Conservation (phyloP, 306 rosid genomes). For the Cucurbita maxima region DNA sequence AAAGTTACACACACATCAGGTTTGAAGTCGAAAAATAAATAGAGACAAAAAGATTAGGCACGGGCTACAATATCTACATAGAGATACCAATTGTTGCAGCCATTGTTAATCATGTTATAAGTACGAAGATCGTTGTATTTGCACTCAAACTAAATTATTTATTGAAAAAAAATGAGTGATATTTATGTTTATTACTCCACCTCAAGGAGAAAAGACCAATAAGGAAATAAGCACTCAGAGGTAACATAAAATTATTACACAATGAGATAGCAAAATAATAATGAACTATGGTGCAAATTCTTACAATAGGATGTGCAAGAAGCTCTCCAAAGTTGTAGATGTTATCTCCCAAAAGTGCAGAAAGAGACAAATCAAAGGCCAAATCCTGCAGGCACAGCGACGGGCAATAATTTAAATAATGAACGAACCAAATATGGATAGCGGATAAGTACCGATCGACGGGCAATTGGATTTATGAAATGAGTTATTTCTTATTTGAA, state of each 20-base stretch:
- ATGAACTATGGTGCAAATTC: conserved; percentile 12
- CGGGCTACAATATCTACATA: background rate
- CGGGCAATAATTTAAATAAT: background rate
- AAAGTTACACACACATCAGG: conserved; percentile 1
- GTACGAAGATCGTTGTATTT: background rate
- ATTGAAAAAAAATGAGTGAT: background rate
- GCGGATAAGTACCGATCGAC: background rate
- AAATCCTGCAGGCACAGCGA: conserved; percentile 46
- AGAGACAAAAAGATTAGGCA: background rate
- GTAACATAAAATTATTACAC: background rate
- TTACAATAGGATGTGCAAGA: conserved; percentile 95
- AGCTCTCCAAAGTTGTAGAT: conserved; percentile 98
- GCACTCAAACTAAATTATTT: background rate
- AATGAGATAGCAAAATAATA: background rate
- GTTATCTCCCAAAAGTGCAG: conserved; percentile 94
- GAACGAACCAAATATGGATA: background rate
- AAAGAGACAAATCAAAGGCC: conserved; percentile 92
- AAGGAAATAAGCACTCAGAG: background rate
- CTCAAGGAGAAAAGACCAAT: background rate
- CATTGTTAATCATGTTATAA: background rate
- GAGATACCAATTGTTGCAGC: background rate
- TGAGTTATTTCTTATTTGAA: background rate
- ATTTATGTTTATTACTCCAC: background rate
- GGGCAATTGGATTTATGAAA: background rate
- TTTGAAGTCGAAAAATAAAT: background rate